A percentile compares a stretch with the other conserved stretches of the same genome.
These are phyloP conservation scores for Cercospora brassicicola DNA, from an alignment of 2,329 filamentous ascomycete genomes.

Conservation along the genomic window DNA sequence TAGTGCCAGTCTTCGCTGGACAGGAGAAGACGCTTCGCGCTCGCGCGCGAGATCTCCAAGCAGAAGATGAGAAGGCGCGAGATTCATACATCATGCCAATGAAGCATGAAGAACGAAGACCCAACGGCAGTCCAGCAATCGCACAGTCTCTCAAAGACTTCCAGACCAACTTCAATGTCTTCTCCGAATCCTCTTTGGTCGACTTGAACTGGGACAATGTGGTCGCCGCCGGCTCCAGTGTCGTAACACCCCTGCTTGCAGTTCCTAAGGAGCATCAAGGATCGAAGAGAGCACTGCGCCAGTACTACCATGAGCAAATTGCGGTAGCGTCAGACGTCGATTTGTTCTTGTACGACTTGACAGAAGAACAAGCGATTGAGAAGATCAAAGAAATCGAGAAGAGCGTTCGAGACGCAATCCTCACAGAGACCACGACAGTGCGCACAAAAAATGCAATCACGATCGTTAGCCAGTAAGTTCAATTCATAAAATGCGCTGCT, in stretches of 20 bases:
- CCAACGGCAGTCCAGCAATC: constrained; percentile 64
- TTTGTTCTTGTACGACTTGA: constrained; percentile 78
- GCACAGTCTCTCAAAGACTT: constrained; percentile 70
- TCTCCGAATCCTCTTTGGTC: constrained; percentile 73
- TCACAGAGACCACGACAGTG: constrained; percentile 80
- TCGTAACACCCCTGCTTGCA: constrained; percentile 75
- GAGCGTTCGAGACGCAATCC: constrained; percentile 71
- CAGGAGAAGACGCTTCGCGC: constrained; percentile 59
- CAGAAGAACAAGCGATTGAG: constrained; percentile 72
- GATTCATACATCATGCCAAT: constrained; percentile 70
- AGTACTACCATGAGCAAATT: constrained; percentile 77
- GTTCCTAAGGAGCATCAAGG: constrained; percentile 52
- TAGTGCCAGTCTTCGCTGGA: constrained; percentile 64
- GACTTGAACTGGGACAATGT: constrained; percentile 82
- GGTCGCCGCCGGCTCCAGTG: constrained; percentile 76
- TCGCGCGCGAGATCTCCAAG: constrained; percentile 59
- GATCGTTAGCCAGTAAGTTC: constrained; percentile 71
- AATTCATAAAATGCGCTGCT: neutral
- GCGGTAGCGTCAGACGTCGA: constrained; percentile 85
- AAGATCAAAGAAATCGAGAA: constrained; percentile 83
- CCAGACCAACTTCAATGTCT: constrained; percentile 75
- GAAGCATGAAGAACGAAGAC: constrained; percentile 60
- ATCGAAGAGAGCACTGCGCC: constrained; percentile 45
- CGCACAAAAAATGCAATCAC: constrained; percentile 86
- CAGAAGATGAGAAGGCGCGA: constrained; percentile 61